These are phyloP conservation scores for Metschnikowia continentalis DNA, from an alignment of 805 yeast species.

Conservation along the genomic window DNA sequence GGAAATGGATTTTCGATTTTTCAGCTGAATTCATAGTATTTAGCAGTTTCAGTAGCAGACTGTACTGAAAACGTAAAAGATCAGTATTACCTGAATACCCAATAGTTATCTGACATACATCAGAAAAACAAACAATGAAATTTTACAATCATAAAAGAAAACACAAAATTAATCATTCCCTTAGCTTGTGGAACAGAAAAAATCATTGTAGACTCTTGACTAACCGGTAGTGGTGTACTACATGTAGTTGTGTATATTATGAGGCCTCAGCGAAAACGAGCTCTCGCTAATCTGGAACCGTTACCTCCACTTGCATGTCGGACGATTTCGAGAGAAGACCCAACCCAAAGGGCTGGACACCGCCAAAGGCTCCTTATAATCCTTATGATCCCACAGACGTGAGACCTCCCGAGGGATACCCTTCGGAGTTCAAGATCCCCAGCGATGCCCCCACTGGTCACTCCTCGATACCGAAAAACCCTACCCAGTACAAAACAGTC, in stretches of 20 bases:
- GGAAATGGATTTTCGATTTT: too few species aligned
- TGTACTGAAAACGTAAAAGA: too few species aligned
- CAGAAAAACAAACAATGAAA: too few species aligned
- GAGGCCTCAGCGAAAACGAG: background rate
- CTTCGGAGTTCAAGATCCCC: constrained; percentile 72
- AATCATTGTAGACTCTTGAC: background rate
- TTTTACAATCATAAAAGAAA: too few species aligned
- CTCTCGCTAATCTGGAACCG: background rate
- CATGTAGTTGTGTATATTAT: background rate
- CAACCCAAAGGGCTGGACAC: constrained; percentile 75
- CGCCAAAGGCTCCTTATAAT: constrained; percentile 79
- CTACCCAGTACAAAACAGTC: constrained; percentile 63
- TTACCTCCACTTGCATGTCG: constrained; percentile 5
- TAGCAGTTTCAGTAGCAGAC: too few species aligned
- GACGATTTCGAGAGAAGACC: constrained; percentile 55
- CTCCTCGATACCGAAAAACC: constrained; percentile 57
- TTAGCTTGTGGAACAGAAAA: background rate
- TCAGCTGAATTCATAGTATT: too few species aligned
- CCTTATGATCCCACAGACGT: constrained; percentile 76
- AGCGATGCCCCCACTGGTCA: constrained; percentile 53
- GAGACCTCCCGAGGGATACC: constrained; percentile 82
- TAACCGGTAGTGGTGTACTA: background rate
- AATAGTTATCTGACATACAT: too few species aligned
- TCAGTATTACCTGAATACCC: too few species aligned
- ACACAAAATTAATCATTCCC: too few species aligned